Evolutionary conservation across 805 yeast species (phyloP).

Genomic region (Scheffersomyces spartinae): DNA sequence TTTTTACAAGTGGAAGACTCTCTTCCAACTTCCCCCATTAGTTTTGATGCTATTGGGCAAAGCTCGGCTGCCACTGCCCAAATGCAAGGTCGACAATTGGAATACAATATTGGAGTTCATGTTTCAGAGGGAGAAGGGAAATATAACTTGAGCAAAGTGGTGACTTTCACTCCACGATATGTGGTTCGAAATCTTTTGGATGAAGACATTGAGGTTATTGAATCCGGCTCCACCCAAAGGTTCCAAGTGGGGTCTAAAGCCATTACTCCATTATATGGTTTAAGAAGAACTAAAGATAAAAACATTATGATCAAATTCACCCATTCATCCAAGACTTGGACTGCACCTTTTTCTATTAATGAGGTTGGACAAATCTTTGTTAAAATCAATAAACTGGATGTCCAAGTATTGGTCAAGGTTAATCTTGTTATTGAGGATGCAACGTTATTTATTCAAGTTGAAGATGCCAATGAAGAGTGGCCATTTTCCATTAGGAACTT

Average conservation of each 20-base stretch:
- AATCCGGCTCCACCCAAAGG: constrained; percentile 50
- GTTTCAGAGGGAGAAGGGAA: constrained; percentile 80
- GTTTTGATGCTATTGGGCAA: constrained; percentile 89
- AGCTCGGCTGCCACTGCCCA: constrained; percentile 41
- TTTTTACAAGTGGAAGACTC: constrained; percentile 56
- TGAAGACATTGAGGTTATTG: constrained; percentile 48
- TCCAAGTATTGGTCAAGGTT: constrained; percentile 57
- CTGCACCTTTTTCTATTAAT: constrained; percentile 75
- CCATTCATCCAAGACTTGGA: constrained; percentile 56
- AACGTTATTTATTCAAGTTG: constrained; percentile 64
- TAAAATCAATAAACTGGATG: constrained; percentile 51
- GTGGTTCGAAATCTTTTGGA: constrained; percentile 53
- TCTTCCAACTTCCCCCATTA: constrained; percentile 56
- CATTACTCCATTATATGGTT: constrained; percentile 49
- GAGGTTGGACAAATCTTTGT: constrained; percentile 77
- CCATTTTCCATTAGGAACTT: constrained; percentile 88
- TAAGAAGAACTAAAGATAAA: constrained; percentile 46
- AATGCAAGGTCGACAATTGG: constrained; percentile 38
- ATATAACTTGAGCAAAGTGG: constrained; percentile 64
- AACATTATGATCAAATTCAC: constrained; percentile 50
- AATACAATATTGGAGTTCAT: constrained; percentile 64
- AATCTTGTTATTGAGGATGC: constrained; percentile 73
- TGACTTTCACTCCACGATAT: constrained; percentile 76
- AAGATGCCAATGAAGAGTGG: constrained; percentile 72
- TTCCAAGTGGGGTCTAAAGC: constrained; percentile 35